Conservation (phyloP, 2,329 filamentous ascomycete genomes). For the Neofusicoccum umdonicola region DNA sequence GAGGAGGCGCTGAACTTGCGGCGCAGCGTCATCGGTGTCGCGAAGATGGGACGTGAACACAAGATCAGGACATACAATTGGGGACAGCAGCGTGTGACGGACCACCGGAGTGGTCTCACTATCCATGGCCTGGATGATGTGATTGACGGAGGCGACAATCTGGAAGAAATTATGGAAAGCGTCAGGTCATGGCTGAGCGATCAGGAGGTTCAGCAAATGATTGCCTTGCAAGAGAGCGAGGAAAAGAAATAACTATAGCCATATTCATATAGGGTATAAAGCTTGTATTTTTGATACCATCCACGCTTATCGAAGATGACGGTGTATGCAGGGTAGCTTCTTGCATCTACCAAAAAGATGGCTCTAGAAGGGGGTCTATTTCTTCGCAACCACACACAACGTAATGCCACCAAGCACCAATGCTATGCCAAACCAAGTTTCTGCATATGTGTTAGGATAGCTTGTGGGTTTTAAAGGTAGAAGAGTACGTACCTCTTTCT, state of each 20-base stretch:
- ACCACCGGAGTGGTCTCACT: constrained; percentile 79
- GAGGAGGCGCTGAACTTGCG: constrained; percentile 72
- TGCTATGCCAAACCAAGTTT: constrained; percentile 79
- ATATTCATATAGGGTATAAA: neutral
- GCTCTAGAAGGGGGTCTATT: constrained; percentile 3
- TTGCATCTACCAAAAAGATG: neutral
- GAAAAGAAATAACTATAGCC: neutral
- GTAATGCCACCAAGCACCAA: constrained; percentile 78
- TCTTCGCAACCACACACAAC: constrained; percentile 69
- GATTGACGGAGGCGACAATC: constrained; percentile 68
- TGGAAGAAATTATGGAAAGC: constrained; percentile 75
- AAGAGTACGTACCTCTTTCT: constrained; percentile 61
- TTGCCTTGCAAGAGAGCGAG: constrained; percentile 41
- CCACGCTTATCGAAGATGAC: too few species aligned
- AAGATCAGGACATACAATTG: constrained; percentile 94
- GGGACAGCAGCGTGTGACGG: constrained; percentile 76
- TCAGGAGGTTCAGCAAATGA: constrained; percentile 69
- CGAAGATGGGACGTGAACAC: constrained; percentile 80
- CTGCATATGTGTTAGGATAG: constrained; percentile 42
- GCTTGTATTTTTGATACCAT: neutral
- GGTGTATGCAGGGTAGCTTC: too few species aligned
- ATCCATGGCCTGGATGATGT: constrained; percentile 78
- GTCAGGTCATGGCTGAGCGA: constrained; percentile 73
- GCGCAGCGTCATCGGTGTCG: constrained; percentile 75
- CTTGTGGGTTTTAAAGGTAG: neutral